Evolutionary conservation across 192 early-diverging fungal genomes (phyloP).

Genomic region (Gonapodya prolifera): DNA sequence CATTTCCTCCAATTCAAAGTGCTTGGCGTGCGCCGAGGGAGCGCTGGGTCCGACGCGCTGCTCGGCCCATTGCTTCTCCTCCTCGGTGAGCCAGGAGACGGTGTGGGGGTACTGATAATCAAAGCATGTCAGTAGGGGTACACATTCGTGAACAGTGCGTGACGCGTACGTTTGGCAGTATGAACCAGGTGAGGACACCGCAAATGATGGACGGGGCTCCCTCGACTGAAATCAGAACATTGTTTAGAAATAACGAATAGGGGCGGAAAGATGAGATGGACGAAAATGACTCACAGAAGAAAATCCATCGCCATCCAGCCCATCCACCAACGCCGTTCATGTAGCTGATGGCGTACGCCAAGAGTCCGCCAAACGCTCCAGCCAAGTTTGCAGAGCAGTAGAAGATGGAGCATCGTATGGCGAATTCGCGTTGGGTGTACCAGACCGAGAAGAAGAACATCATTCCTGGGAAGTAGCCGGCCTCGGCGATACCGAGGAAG

Average conservation of each 20-base stretch:
- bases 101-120: slow-evolving; percentile 2
- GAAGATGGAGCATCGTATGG: slow-evolving; percentile 36
- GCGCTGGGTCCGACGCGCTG: slow-evolving; percentile 27
- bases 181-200: slow-evolving; percentile 19
- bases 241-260: slow-evolving; percentile 7
- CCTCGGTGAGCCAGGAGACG: slow-evolving; percentile 34
- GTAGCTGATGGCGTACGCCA: slow-evolving; percentile 47
- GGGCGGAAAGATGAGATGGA: neutral
- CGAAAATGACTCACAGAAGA: neutral
- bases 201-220: slow-evolving; percentile 38
- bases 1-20: slow-evolving; percentile 24
- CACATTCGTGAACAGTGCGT: neutral
- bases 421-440: slow-evolving; percentile 42
- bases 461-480: slow-evolving; percentile 32
- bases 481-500: slow-evolving; percentile 42
- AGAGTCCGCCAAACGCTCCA: slow-evolving; percentile 48
- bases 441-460: slow-evolving; percentile 42
- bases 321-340: slow-evolving; percentile 37
- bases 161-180: slow-evolving; percentile 27
- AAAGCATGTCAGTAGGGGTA: neutral
- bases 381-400: slow-evolving; percentile 37
- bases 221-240: slow-evolving; percentile 48
- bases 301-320: slow-evolving; percentile 44
- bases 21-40: slow-evolving; percentile 15
- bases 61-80: slow-evolving; percentile 36